Base-by-base conservation (phyloP, 1,139 yeast species). In the Debaryomyces coudertii region DNA sequence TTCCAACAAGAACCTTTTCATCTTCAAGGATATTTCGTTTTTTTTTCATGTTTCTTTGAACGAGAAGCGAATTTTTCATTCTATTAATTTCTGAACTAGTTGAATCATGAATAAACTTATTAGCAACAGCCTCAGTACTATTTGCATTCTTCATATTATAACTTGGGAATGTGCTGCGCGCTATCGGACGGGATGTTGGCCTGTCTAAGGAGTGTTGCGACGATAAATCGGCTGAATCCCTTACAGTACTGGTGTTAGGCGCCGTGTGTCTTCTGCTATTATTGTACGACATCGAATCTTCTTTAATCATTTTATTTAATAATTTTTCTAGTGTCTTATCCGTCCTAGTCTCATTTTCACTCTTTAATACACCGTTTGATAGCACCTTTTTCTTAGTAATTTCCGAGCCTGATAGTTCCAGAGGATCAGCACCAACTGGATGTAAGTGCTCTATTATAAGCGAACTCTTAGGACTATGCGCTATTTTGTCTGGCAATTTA, bases 1-100 rank as follows among this genome's bases (percentile, higher is more conserved):
- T 87, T 1, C 96, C 96, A 7, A 87, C 85, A 35, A 85, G 63
- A 3, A 85, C 90, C 42, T 76, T 73, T 55, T 82, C 89, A 53
- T 83, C 89, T 43, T 82, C 84, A 43, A 75, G 58, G 44, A 65
- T 63, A 46, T 76, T 80, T 31, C 64, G 62, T 38, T 76, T 62
- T 51, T 69, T 66, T 50, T 69, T 74, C 43, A 62, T 54, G 47
- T 69, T 76, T 29, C 83, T 62, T 54, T 72, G 76, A n/a, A 68
- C 65, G 9, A 72, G 47, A 12, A 75, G 61, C 1, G 79, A 65
- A 47, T 68, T 67, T 48, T 79, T 62, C 75, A 77, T 70, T 46
- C 76, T 64, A 44, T 66, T 62, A 36, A 76, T 65, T 50, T 79
- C 83, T 15, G 64, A 42, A 23, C 62, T 66, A 3, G 75, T 66